Conservation (phyloP, 2,329 filamentous ascomycete genomes). For the Botrytis aclada region DNA sequence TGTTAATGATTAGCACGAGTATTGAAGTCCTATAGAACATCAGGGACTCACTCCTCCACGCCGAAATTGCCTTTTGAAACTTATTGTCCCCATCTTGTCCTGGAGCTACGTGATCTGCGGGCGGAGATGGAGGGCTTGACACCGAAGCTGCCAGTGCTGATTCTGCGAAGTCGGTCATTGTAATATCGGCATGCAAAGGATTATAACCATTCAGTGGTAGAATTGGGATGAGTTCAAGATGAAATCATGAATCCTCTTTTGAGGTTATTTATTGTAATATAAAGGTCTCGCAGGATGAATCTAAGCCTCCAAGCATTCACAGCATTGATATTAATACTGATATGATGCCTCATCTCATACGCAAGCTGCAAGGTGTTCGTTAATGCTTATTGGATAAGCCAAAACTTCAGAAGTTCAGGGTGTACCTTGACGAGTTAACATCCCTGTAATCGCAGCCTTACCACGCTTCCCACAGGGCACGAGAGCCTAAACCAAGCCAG, state of each 20-base stretch:
- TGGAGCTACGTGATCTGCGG: conserved; percentile 24
- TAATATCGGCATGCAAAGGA: conserved; percentile 12
- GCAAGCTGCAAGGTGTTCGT: conserved; percentile 19
- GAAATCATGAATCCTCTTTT: not conserved
- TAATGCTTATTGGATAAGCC: conserved; percentile 6
- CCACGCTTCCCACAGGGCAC: conserved; percentile 9
- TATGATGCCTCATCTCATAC: not conserved
- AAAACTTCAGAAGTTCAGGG: not conserved
- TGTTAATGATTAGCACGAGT: conserved; percentile 40
- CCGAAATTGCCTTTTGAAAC: conserved; percentile 92
- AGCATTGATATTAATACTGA: not conserved
- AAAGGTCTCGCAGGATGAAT: not conserved
- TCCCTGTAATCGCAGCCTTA: conserved; percentile 22
- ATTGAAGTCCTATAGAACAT: conserved; percentile 10
- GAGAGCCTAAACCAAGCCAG: conserved; percentile 2
- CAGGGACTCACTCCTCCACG: conserved; percentile 76
- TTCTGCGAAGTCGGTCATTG: conserved; percentile 36
- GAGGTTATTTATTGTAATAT: not conserved
- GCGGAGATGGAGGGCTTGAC: conserved; percentile 18
- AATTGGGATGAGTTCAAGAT: not conserved
- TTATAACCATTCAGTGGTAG: conserved; percentile 5
- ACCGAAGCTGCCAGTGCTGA: conserved; percentile 26
- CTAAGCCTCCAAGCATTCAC: not conserved
- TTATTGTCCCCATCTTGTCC: conserved; percentile 69
- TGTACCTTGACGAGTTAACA: not conserved